Percentiles rank a stretch among this genome's conserved stretches.
phyloP scores from a whole-genome alignment of 345 rosid species.

The Camelina laxa region DNA sequence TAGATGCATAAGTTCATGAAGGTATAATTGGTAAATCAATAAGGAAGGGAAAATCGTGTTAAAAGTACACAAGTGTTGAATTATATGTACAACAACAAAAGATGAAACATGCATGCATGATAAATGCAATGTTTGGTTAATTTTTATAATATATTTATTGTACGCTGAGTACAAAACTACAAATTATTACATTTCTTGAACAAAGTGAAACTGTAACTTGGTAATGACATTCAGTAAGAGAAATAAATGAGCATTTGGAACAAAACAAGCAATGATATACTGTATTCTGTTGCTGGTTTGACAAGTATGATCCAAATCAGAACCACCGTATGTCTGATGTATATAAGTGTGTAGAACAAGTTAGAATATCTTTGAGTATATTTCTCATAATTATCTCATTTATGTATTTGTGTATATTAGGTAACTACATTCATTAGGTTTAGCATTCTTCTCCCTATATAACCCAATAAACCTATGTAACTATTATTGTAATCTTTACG shows the following conservation, averaged over 20 bases:
- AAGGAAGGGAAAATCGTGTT: not conserved
- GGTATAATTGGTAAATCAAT: not conserved
- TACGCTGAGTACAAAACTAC: not conserved
- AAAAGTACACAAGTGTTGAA: not conserved
- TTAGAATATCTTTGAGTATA: too few relatives aligned
- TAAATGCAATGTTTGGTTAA: not conserved
- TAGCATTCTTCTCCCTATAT: too few relatives aligned
- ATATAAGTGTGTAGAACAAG: too few relatives aligned
- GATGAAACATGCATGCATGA: not conserved
- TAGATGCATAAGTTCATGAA: not conserved
- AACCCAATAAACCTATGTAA: too few relatives aligned
- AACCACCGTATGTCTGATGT: not conserved
- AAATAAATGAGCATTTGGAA: conserved; percentile 8
- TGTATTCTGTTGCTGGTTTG: too few relatives aligned
- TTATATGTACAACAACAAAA: not conserved
- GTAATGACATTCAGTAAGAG: conserved; percentile 8
- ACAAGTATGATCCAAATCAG: not conserved
- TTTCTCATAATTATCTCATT: too few relatives aligned
- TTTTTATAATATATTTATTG: not conserved
- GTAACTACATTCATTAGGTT: too few relatives aligned
- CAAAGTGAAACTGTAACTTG: not conserved
- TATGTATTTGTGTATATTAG: too few relatives aligned
- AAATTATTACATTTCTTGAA: not conserved
- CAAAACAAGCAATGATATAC: conserved; percentile 10
- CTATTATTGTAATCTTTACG: too few relatives aligned